A percentile compares a stretch with the other conserved stretches of the same genome.
Conservation (phyloP, 2,329 filamentous ascomycete species). For the Aspergillus ustus region DNA sequence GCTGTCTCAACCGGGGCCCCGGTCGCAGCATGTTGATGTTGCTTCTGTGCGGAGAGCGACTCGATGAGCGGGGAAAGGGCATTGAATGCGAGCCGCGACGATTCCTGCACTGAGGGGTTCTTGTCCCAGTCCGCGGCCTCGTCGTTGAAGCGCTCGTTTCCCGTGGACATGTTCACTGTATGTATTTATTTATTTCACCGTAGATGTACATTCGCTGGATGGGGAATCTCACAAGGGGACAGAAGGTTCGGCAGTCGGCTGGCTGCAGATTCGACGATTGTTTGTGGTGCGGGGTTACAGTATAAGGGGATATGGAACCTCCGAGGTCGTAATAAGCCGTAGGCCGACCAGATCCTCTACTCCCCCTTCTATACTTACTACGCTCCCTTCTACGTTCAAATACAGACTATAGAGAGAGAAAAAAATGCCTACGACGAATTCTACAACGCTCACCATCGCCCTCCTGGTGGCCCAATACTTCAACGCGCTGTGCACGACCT, state of each 20-base stretch:
- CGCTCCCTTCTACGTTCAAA: background rate
- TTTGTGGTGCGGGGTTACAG: background rate
- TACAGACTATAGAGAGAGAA: background rate
- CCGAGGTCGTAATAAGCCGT: background rate
- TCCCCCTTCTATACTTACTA: background rate
- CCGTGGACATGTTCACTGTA: slow-evolving; percentile 12
- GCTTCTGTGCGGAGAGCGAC: slow-evolving; percentile 25
- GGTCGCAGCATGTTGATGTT: background rate
- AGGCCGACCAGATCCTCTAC: too few species aligned
- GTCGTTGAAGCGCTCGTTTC: slow-evolving; percentile 56
- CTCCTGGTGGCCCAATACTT: slow-evolving; percentile 25
- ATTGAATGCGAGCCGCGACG: slow-evolving; percentile 50
- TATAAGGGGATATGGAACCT: too few species aligned
- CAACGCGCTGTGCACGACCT: slow-evolving; percentile 25
- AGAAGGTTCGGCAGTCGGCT: slow-evolving; percentile 1
- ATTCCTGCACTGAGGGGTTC: slow-evolving; percentile 56
- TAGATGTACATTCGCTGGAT: background rate
- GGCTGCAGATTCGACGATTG: background rate
- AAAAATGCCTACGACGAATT: slow-evolving; percentile 20
- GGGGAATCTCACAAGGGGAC: background rate
- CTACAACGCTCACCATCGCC: slow-evolving; percentile 18
- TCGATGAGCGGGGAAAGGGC: slow-evolving; percentile 46
- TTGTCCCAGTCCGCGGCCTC: slow-evolving; percentile 61
- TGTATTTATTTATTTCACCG: background rate
- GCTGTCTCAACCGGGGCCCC: background rate